Conservation (phyloP, 805 yeast genomes). For the Ogataea pilisensis region DNA sequence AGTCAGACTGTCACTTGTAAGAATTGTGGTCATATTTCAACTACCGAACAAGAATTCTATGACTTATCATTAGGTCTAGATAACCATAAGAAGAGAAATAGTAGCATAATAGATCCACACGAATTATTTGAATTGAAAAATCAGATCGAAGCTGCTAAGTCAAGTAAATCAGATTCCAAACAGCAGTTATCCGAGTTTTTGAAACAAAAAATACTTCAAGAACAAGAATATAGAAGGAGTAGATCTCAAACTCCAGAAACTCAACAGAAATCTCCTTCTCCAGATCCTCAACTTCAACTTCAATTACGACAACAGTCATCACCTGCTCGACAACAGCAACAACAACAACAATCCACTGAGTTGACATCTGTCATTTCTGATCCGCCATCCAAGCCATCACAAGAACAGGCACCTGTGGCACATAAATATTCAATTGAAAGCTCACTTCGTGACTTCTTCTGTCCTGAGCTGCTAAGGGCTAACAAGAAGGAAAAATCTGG, state of each 20-base stretch:
- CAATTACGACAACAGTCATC: conserved; percentile 4
- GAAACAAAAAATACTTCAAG: conserved; percentile 26
- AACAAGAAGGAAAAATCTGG: conserved; percentile 70
- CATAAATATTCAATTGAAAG: conserved; percentile 61
- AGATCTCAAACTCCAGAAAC: conserved; percentile 25
- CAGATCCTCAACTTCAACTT: conserved; percentile 6
- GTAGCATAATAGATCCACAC: conserved; percentile 26
- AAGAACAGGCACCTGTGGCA: not conserved
- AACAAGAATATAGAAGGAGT: conserved; percentile 22
- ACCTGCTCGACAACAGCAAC: conserved; percentile 2
- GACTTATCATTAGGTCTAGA: conserved; percentile 82
- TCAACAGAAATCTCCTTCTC: conserved; percentile 5
- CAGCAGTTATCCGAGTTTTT: conserved; percentile 26
- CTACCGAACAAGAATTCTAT: conserved; percentile 89
- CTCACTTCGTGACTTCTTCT: conserved; percentile 77
- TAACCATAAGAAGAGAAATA: conserved; percentile 40
- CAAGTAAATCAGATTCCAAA: conserved; percentile 20
- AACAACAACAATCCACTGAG: conserved; percentile 4
- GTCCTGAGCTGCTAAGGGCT: conserved; percentile 69
- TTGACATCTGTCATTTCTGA: too few species aligned
- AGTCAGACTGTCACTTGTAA: conserved; percentile 83
- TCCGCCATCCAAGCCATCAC: not conserved
- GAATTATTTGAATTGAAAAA: conserved; percentile 25
- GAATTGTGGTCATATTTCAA: conserved; percentile 75
- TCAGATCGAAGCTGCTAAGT: conserved; percentile 26